Base-by-base conservation (phyloP, 2,329 filamentous ascomycete species). In the Sporothrix globosa region DNA sequence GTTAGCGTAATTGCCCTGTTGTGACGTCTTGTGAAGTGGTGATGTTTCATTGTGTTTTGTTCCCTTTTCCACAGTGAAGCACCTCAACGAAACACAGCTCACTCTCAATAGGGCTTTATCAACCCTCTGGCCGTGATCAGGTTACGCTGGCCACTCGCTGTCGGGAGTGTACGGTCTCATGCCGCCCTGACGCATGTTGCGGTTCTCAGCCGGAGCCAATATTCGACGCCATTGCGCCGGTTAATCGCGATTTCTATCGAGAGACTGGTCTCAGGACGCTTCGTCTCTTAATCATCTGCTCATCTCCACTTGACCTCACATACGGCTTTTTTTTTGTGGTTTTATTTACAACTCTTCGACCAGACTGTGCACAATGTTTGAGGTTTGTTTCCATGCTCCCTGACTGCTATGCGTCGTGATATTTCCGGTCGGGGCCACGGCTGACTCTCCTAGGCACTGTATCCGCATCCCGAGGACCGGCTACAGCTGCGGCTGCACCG, bases 401-500 rank as follows among this genome's bases (percentile, higher is more conserved):
- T n/a, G 61, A 1, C 44, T 7, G 7, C 7, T 41, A 39, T 52
- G 63, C 19, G 27, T 13, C 19, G 2, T 65, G 14, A 50, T 0
- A 27, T 6, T 27, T 24, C 48, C 21, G 19, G 11, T 41, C 17
- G 11, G n/a, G 2, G 5, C 24, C 19, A 17, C 19, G 53, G 14
- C 63, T 69, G 21, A 52, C 52, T 10, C 21, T 7, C 13, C n/a
- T 65, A 77, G 79, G 78, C 79, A 21, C 73, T 80, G 52, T 75
- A 80, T 14, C 77, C 76, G 11, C 68, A 91, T 77, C 90, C 90
- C 53, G 87, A 89, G 78, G 90, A 93, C 78, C 87, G 87, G 73
- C 92, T 96, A 78, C 91, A 88, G 73, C 85, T 97, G 67, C 91
- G 93, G 73, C 84, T 92, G 73, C 94, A 97, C 81, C 90, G 93